These are phyloP conservation scores for Nematodospora anomalae DNA, from an alignment of 1,139 yeast species.

Conservation along the genomic window DNA sequence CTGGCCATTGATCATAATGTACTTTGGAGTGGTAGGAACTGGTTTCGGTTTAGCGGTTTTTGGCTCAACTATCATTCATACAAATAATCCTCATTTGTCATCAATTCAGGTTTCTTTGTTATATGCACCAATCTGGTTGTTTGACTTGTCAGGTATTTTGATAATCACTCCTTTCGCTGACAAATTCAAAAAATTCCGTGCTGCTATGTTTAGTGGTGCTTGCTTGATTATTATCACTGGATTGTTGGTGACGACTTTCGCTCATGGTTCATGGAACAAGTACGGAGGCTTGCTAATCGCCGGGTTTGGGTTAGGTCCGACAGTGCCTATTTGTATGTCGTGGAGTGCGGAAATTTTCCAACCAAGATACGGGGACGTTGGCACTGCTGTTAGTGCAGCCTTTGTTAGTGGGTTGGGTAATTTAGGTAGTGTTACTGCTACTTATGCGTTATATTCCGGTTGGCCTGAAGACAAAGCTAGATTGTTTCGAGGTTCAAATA, in stretches of 20 bases:
- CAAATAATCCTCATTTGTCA: constrained; percentile 60
- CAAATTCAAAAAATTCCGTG: constrained; percentile 56
- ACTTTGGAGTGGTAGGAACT: constrained; percentile 88
- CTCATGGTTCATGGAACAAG: constrained; percentile 69
- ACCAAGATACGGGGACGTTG: constrained; percentile 75
- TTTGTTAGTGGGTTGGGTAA: constrained; percentile 84
- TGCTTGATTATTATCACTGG: constrained; percentile 72
- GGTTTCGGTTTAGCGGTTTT: constrained; percentile 85
- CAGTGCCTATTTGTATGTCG: constrained; percentile 87
- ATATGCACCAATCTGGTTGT: constrained; percentile 89
- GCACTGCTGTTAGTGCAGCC: constrained; percentile 81
- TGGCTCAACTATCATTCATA: constrained; percentile 77
- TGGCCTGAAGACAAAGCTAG: constrained; percentile 78
- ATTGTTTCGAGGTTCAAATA: constrained; percentile 67
- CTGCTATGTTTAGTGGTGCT: constrained; percentile 60
- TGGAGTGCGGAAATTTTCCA: constrained; percentile 80
- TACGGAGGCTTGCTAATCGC: constrained; percentile 80
- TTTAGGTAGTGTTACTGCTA: constrained; percentile 80
- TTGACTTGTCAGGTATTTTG: constrained; percentile 77
- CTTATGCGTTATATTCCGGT: constrained; percentile 81
- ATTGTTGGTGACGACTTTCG: constrained; percentile 72
- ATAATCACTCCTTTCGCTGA: constrained; percentile 81
- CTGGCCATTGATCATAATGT: constrained; percentile 85
- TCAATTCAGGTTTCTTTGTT: constrained; percentile 72
- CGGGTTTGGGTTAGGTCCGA: constrained; percentile 88